Base-by-base conservation (phyloP, 495 filamentous ascomycete species). In the Cenococcum geophilum region DNA sequence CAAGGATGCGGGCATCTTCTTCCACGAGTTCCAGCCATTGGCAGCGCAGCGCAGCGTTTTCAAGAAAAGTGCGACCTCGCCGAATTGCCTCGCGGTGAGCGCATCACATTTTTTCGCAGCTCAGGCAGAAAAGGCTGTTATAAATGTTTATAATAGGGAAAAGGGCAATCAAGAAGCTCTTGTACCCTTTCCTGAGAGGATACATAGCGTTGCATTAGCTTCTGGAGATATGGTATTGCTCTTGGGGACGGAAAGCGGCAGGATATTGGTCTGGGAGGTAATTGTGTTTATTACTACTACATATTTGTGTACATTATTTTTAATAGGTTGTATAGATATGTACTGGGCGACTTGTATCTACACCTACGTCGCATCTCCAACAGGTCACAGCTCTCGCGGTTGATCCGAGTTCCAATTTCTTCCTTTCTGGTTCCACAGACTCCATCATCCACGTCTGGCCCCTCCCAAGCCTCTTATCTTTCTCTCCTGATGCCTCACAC, bases 191-290 rank as follows among this genome's bases (percentile, higher is more conserved):
- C 85, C 83, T 6, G 92, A 95, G 74, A 83, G 86, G 66, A 90
- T 93, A 70, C 87, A 80, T 65, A 89, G 87, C 76, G 73, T 92
- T 60, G 76, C 80, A 6, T 71, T 86, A 21, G 82, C 80, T n/a
- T 79, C 78, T 35, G 69, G 79, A 71, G 58, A 76, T 77, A 74
- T 79, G 65, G 79, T 93, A 42, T 75, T 98, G 58, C 78, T 91
- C 60, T 71, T 96, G 51, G 93, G 93, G n/a, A 93, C 89, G 1
- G 85, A 86, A 48, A 88, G 89, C 60, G 93, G 93, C 16, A 83
- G 91, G 55, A 70, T 97, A 59, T 87, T 95, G 67, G 72, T 95
- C 11, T 98, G 93, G 93, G 93, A 98, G 88, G 90, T 93, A 65
- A 78, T 76, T 55, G 40, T 55, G 40, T 14, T 18, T 35, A 49